Base-by-base conservation (phyloP, 75 land plant species). In the Isoetes taiwanensis region DNA sequence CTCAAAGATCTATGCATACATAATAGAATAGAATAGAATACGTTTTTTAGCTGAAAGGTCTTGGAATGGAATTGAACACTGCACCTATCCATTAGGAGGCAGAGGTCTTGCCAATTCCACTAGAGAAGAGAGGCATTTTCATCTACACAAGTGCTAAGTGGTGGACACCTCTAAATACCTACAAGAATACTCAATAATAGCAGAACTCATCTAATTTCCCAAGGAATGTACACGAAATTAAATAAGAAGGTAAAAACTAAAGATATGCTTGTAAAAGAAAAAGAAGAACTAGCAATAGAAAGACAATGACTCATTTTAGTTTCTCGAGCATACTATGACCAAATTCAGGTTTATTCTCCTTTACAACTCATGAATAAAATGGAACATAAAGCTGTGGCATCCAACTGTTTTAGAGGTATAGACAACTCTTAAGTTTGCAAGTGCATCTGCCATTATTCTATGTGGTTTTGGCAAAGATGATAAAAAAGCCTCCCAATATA, bases 181-280 rank as follows among this genome's bases (percentile, higher is more conserved):
- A 90, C 90, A 28, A 82, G 69, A 4, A 94, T 62, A 63, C 73
- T 94, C 25, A 94, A 59, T 28, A 94, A 68, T 28, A 96, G 90
- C 25, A 94, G 67, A 94, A 94, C 24, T 96, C 99, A 69, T 94
- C 96, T 31, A 94, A 76, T 64, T 41, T 79, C 95, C 84, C 69
- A 54, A 0, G 29, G 23, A 48, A 6, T 2, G 3, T 12, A 23
- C 54, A 24, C 23, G 3, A 28, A 2, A 52, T 4, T 28, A 2
- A 16, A 8, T 8, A 8, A 8, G 9, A 48, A 20, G 20, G 10
- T 48, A 16, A 48, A 48, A 48, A 48, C 14, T 8, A 8, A 20
- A 14, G 19, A 20, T 48, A 8, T 8, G 17, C 8, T 20, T 20
- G 8, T 8, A 16, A 16, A 48, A 35, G 1, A 35, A 28, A 38